These are phyloP conservation scores for Tilletia horrida DNA, from an alignment of 1,284 basidiomycete genomes.

Conservation along the genomic window DNA sequence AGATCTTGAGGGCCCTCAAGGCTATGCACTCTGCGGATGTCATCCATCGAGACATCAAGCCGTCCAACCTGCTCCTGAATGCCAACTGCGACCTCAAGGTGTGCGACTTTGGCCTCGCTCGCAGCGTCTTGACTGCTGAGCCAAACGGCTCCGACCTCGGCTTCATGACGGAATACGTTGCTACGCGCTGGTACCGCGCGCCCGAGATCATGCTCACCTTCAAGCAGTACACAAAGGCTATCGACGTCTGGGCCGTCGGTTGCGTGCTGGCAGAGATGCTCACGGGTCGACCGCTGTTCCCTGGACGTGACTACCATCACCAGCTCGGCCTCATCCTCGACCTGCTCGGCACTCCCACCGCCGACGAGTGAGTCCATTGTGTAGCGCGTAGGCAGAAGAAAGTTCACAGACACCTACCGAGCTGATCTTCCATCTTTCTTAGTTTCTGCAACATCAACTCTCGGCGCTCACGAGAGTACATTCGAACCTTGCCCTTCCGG, in stretches of 20 bases:
- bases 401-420: too few relatives aligned
- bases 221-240: conserved; percentile 47
- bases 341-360: conserved; percentile 83
- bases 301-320: conserved; percentile 89
- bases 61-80: conserved; percentile 89
- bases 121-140: conserved; percentile 25
- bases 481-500: conserved; percentile 71
- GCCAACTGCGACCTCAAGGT: conserved; percentile 81
- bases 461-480: conserved; percentile 79
- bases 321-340: conserved; percentile 86
- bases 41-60: conserved; percentile 91
- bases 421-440: background rate
- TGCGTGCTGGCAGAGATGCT: conserved; percentile 98
- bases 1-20: conserved; percentile 86
- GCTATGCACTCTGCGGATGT: conserved; percentile 90
- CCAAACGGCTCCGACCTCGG: conserved; percentile 23
- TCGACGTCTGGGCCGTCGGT: conserved; percentile 76
- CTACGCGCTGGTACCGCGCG: conserved; percentile 46
- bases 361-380: conserved; percentile 81
- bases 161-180: conserved; percentile 51
- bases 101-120: conserved; percentile 42
- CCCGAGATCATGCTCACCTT: conserved; percentile 46
- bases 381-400: too few relatives aligned
- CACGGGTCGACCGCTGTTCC: conserved; percentile 87
- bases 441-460: conserved; percentile 64